Conservation (phyloP, 169 alveolate species). For the Eimeria acervulina region DNA sequence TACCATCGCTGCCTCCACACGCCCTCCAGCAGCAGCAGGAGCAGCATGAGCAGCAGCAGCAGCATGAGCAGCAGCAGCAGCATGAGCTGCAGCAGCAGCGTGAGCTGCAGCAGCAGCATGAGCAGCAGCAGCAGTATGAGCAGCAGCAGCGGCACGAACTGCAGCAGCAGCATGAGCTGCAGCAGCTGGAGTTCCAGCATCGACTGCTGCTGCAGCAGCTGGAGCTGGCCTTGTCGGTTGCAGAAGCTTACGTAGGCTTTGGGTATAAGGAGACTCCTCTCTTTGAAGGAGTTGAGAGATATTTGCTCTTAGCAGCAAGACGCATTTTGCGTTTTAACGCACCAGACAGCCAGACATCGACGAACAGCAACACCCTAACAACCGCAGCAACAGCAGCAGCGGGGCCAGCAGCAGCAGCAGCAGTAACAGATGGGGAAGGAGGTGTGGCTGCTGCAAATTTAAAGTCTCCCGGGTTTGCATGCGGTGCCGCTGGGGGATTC, state of each 20-base stretch:
- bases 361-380: not conserved
- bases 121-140: not conserved
- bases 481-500: no score
- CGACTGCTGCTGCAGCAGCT: constrained; percentile 7
- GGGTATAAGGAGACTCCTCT: constrained; percentile 76
- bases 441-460: not conserved
- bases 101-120: not conserved
- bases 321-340: not conserved
- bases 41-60: not conserved
- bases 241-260: constrained; percentile 74
- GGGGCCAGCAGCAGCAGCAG: not conserved
- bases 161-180: not conserved
- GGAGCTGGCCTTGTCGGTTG: constrained; percentile 40
- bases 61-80: not conserved
- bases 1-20: not conserved
- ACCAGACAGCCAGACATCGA: not conserved
- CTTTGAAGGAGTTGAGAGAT: constrained; percentile 37
- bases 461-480: no score
- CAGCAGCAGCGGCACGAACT: not conserved
- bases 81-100: not conserved
- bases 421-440: not conserved
- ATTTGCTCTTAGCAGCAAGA: not conserved
- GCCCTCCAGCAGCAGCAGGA: not conserved
- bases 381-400: not conserved
- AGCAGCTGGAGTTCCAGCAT: not conserved